Percentiles rank a stretch among this genome's conserved stretches.
phyloP scores from a whole-genome alignment of 2,329 filamentous ascomycete genomes.

The Neonectria neomacrospora region DNA sequence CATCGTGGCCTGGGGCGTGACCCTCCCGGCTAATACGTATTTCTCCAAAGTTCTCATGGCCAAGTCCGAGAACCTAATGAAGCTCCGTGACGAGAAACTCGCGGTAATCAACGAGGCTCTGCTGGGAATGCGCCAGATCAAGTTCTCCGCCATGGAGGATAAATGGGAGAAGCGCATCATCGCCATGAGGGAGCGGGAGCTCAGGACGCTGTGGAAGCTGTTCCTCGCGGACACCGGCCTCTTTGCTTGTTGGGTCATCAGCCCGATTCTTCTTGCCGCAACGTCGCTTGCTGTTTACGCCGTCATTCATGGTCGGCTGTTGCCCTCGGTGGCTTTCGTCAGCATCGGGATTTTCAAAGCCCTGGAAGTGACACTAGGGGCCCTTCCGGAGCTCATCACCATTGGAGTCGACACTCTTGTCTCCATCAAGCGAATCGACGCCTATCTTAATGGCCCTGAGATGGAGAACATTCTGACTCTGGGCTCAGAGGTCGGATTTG shows the following conservation, averaged over 20 bases:
- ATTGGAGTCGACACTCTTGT: conserved; percentile 77
- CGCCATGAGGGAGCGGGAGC: conserved; percentile 71
- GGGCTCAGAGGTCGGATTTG: conserved; percentile 71
- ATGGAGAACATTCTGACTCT: conserved; percentile 64
- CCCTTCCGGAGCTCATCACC: conserved; percentile 79
- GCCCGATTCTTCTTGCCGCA: conserved; percentile 78
- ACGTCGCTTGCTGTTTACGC: conserved; percentile 77
- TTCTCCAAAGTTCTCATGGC: conserved; percentile 72
- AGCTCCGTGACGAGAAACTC: conserved; percentile 78
- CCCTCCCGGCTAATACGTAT: conserved; percentile 75
- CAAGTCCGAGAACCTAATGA: conserved; percentile 78
- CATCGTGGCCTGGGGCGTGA: conserved; percentile 70
- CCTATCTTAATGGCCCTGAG: conserved; percentile 76
- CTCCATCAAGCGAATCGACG: conserved; percentile 77
- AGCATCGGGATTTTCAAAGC: conserved; percentile 78
- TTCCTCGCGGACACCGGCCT: conserved; percentile 73
- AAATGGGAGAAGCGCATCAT: conserved; percentile 79
- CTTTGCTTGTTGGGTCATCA: conserved; percentile 76
- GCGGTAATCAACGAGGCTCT: conserved; percentile 80
- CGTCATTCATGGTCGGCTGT: conserved; percentile 68
- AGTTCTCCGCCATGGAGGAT: conserved; percentile 80
- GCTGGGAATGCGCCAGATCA: conserved; percentile 84
- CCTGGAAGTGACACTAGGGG: conserved; percentile 76
- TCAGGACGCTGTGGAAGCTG: conserved; percentile 72
- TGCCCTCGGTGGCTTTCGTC: conserved; percentile 82